phyloP scores from a whole-genome alignment of 164 flowering plant genomes.

The Sedum album region DNA sequence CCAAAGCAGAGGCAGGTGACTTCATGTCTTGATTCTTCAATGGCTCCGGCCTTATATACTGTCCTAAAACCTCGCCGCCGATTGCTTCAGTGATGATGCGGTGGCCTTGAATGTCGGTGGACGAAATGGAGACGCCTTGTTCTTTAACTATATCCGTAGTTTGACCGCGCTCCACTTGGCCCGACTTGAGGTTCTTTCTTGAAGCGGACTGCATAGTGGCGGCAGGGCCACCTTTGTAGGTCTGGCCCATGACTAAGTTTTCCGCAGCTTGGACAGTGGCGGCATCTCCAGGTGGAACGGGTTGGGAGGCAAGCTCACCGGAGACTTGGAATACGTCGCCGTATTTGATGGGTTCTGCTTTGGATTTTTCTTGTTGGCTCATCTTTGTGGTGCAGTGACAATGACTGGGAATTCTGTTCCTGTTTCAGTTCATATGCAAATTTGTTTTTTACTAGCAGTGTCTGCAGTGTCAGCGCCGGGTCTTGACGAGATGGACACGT shows the following conservation, averaged over 20 bases:
- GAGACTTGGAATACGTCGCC: constrained; percentile 47
- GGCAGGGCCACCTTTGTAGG: constrained; percentile 41
- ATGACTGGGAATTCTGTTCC: neutral
- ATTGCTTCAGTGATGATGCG: constrained; percentile 32
- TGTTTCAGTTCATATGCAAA: no score
- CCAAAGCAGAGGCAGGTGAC: constrained; percentile 7
- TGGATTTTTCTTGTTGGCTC: neutral
- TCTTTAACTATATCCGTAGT: constrained; percentile 14
- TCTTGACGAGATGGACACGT: no score
- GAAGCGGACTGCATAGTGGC: constrained; percentile 45
- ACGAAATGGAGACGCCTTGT: constrained; percentile 22
- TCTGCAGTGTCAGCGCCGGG: neutral
- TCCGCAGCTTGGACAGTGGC: constrained; percentile 42
- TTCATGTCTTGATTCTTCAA: neutral
- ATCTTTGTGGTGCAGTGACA: neutral
- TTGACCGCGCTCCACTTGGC: constrained; percentile 17
- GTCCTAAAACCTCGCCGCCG: constrained; percentile 38
- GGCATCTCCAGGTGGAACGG: constrained; percentile 40
- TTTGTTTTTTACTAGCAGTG: neutral
- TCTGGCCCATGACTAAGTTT: constrained; percentile 23
- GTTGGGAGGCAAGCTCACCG: constrained; percentile 30
- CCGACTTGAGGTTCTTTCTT: constrained; percentile 21
- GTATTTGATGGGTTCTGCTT: constrained; percentile 34
- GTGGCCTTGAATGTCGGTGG: constrained; percentile 12
- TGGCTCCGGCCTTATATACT: constrained; percentile 10